Evolutionary conservation across 441 rosid genomes (phyloP).

Genomic region (Mallotus repandus): DNA sequence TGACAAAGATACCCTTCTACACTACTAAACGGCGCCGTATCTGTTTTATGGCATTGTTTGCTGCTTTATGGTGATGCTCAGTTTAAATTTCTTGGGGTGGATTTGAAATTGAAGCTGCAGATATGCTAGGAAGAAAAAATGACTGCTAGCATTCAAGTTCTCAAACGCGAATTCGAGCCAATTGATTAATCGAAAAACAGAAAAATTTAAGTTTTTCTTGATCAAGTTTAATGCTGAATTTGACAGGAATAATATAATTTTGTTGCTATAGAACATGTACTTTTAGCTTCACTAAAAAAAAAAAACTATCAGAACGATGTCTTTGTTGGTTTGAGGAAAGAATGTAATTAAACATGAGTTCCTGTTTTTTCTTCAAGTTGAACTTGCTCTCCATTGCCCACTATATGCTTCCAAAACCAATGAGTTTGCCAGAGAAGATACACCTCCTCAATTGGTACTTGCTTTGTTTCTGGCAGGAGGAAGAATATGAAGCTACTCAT

Average conservation of each 20-base stretch:
- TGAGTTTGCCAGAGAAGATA: constrained; percentile 71
- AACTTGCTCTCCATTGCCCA: constrained; percentile 20
- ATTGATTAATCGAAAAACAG: neutral
- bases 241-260: neutral
- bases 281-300: too few species aligned
- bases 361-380: neutral
- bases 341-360: too few species aligned
- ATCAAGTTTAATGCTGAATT: neutral
- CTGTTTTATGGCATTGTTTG: too few species aligned
- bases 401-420: constrained; percentile 69
- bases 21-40: neutral
- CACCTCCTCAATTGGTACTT: constrained; percentile 80
- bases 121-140: too few species aligned
- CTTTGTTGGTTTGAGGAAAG: too few species aligned
- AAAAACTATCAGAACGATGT: neutral
- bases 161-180: too few species aligned
- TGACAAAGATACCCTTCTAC: constrained; percentile 21
- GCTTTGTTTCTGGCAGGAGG: constrained; percentile 80
- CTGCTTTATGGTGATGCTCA: neutral
- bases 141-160: too few species aligned
- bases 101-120: too few species aligned
- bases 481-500: constrained; percentile 75
- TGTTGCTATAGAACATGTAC: too few species aligned
- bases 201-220: neutral
- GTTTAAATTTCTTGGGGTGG: neutral